Evolutionary conservation across 345 rosid genomes (phyloP).

Genomic region (Sonneratia caseolaris): DNA sequence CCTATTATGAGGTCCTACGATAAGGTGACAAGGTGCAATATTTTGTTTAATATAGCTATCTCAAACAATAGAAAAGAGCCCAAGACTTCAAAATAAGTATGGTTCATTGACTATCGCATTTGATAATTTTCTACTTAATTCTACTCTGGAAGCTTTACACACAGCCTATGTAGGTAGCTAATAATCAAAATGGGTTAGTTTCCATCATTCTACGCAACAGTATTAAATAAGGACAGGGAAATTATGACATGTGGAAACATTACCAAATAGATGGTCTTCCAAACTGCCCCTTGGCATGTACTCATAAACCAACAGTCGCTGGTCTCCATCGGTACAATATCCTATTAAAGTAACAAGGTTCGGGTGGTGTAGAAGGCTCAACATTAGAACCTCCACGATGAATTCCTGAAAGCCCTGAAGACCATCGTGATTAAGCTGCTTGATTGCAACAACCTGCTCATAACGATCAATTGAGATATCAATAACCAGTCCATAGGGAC

Average conservation of each 20-base stretch:
- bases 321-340: constrained; percentile 91
- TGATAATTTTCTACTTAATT: background rate
- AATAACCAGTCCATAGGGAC: background rate
- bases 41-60: background rate
- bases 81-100: background rate
- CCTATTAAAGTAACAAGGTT: constrained; percentile 87
- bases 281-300: constrained; percentile 92
- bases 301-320: constrained; percentile 87
- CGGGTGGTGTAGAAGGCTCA: constrained; percentile 77
- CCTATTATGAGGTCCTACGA: background rate
- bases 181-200: background rate
- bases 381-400: constrained; percentile 93
- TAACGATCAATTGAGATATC: constrained; percentile 6
- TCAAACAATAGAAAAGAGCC: background rate
- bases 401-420: constrained; percentile 87
- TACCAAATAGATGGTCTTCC: constrained; percentile 95
- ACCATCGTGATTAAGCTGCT: constrained; percentile 82
- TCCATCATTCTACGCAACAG: background rate
- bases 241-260: constrained; percentile 10
- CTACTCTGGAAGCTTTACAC: background rate
- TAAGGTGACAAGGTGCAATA: background rate
- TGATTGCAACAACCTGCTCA: constrained; percentile 81
- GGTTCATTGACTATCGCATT: background rate
- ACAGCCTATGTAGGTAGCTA: background rate
- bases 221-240: background rate